Conservation (phyloP, 441 rosid species). For the Bocquillonia castaneifolia region DNA sequence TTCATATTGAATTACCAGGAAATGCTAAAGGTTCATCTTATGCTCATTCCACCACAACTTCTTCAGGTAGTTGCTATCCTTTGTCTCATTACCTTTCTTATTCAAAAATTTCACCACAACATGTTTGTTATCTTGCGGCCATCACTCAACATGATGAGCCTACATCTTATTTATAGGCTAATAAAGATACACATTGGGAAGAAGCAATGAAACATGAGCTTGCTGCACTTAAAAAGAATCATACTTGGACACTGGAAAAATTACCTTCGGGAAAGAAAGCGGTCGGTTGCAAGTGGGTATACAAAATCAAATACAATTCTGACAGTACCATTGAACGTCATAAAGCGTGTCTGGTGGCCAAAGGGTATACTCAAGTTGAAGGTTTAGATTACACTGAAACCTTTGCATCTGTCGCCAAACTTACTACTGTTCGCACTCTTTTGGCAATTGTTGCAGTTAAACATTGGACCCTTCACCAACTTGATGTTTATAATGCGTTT, state of each 20-base stretch:
- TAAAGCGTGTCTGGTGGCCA: too few species aligned
- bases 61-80: background rate
- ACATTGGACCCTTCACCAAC: too few species aligned
- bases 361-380: too few species aligned
- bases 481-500: too few species aligned
- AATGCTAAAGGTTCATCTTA: background rate
- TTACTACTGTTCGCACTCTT: too few species aligned
- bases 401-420: too few species aligned
- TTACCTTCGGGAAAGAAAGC: background rate
- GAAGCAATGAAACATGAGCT: background rate
- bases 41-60: background rate
- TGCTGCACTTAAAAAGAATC: background rate
- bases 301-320: too few species aligned
- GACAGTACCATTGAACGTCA: too few species aligned
- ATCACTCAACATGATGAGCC: background rate
- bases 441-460: too few species aligned
- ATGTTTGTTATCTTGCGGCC: background rate
- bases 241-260: background rate
- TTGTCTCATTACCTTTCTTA: background rate
- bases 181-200: background rate
- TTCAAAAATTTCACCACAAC: background rate
- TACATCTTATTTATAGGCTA: background rate
- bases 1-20: background rate
- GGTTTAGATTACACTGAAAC: too few species aligned
- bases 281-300: too few species aligned